phyloP scores from a whole-genome alignment of 148 eudicot genomes.

The Rhododendron vialii region DNA sequence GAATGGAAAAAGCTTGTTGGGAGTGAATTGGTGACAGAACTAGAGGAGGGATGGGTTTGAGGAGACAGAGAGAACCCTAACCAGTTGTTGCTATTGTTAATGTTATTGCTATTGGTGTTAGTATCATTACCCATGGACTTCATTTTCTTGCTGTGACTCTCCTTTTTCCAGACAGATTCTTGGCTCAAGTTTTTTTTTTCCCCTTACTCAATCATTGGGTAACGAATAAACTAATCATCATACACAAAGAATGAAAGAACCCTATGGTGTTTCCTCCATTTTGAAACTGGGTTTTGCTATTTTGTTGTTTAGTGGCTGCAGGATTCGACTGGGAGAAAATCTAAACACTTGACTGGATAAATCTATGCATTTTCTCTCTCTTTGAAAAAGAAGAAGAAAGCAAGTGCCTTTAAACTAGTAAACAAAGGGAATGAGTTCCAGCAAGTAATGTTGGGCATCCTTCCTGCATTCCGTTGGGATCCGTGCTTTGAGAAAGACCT shows the following conservation, averaged over 20 bases:
- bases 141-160: constrained; percentile 26
- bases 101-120: constrained; percentile 14
- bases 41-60: constrained; percentile 22
- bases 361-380: constrained; percentile 16
- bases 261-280: constrained; percentile 16
- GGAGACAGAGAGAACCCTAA: constrained; percentile 43
- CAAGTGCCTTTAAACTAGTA: constrained; percentile 30
- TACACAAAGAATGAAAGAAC: constrained; percentile 1
- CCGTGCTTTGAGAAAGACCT: constrained; percentile 72
- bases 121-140: constrained; percentile 47
- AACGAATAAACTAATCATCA: constrained; percentile 22
- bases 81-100: constrained; percentile 31
- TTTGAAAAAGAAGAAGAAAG: constrained; percentile 34
- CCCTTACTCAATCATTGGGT: constrained; percentile 28
- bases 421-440: constrained; percentile 56
- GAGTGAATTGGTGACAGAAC: constrained; percentile 19
- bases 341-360: constrained; percentile 17
- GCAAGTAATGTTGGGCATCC: constrained; percentile 45
- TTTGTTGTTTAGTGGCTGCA: constrained; percentile 34
- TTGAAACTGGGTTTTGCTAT: constrained; percentile 25
- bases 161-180: background rate
- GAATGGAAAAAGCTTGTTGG: constrained; percentile 28
- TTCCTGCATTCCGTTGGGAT: constrained; percentile 58
- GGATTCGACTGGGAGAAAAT: constrained; percentile 20
- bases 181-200: background rate